These are phyloP conservation scores for Nyctanthes arbortristis DNA, from an alignment of 257 asterid species.

Conservation along the genomic window DNA sequence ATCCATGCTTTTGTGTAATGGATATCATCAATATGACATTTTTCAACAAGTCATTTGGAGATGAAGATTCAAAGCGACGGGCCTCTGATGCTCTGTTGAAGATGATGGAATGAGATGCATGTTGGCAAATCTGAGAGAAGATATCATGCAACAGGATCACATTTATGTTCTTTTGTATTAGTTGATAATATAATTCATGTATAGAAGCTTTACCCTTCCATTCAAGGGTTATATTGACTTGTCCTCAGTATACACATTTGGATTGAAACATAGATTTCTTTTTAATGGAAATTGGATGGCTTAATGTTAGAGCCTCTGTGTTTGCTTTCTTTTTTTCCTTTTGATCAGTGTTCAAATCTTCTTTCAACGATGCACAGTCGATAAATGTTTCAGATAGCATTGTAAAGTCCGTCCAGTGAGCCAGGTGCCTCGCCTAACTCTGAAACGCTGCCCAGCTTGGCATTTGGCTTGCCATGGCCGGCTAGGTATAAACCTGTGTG, in stretches of 20 bases:
- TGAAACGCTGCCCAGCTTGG: neutral
- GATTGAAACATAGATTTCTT: conserved; percentile 1
- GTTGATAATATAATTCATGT: conserved; percentile 56
- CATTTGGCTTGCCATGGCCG: neutral
- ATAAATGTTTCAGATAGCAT: neutral
- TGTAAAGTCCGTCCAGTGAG: neutral
- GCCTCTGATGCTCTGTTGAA: conserved; percentile 33
- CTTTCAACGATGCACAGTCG: neutral
- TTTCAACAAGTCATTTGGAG: conserved; percentile 23
- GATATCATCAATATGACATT: conserved; percentile 12
- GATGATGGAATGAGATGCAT: conserved; percentile 23
- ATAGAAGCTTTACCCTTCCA: conserved; percentile 61
- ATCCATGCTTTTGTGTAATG: conserved; percentile 25
- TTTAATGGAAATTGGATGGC: conserved; percentile 11
- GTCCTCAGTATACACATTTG: conserved; percentile 46
- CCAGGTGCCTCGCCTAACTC: neutral
- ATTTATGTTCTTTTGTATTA: conserved; percentile 22
- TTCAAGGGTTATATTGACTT: conserved; percentile 47
- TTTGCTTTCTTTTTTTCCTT: neutral
- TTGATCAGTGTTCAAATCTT: neutral
- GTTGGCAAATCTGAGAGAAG: conserved; percentile 14
- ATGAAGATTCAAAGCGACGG: conserved; percentile 28
- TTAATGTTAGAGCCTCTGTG: conserved; percentile 14
- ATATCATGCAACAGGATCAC: neutral
- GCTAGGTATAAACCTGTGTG: neutral